These are phyloP conservation scores for Alternaria atra DNA, from an alignment of 2,329 filamentous ascomycete species.

Conservation along the genomic window DNA sequence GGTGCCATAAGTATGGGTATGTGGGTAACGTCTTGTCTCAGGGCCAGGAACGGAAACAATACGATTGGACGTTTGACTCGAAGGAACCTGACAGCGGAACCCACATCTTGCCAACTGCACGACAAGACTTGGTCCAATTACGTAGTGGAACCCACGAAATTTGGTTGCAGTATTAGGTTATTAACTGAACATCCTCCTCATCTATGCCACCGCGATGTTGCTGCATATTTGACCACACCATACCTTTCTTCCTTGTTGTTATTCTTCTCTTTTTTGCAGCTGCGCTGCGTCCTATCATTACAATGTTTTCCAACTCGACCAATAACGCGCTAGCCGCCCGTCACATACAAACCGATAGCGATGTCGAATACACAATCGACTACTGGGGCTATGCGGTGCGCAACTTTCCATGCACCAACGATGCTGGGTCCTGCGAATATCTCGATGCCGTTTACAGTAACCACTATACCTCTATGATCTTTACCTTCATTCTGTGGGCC, in stretches of 20 bases:
- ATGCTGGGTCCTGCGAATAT: conserved; percentile 11
- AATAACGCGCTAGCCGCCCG: conserved; percentile 9
- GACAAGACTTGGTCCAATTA: conserved; percentile 8
- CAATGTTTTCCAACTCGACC: conserved; percentile 13
- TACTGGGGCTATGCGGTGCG: conserved; percentile 16
- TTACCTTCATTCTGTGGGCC: conserved; percentile 14
- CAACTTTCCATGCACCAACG: conserved; percentile 14
- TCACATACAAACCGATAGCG: conserved; percentile 7
- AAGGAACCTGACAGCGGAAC: conserved; percentile 15
- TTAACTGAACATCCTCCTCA: background rate
- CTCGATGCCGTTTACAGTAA: conserved; percentile 12
- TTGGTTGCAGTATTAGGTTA: conserved; percentile 5
- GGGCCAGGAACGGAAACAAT: conserved; percentile 3
- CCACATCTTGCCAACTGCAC: conserved; percentile 6
- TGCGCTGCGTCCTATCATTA: conserved; percentile 12
- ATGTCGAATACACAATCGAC: conserved; percentile 15
- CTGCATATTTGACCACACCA: background rate
- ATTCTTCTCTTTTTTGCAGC: conserved; percentile 7
- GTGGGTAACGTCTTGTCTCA: conserved; percentile 14
- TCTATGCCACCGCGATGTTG: background rate
- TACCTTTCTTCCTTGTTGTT: conserved; percentile 2
- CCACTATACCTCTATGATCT: conserved; percentile 14
- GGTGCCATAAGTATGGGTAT: conserved; percentile 6
- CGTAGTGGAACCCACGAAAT: conserved; percentile 5
- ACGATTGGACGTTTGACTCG: conserved; percentile 7